A percentile compares a stretch with the other conserved stretches of the same genome.
Evolutionary conservation across 2,329 filamentous ascomycete genomes (phyloP).

Genomic region (Sphaerostilbella broomeana): DNA sequence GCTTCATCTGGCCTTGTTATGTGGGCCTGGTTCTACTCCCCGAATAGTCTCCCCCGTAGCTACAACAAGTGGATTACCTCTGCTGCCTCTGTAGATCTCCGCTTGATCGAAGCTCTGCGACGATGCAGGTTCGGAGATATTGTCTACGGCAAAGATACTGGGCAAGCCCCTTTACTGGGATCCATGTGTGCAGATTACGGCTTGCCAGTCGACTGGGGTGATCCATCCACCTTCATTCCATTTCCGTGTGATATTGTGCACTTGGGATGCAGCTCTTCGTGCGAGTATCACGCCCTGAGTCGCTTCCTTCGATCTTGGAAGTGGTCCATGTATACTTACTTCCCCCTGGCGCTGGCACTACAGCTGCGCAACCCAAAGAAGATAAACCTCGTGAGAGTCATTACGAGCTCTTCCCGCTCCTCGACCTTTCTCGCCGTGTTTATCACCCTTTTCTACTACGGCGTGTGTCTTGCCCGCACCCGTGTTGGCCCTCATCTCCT

Average conservation of each 20-base stretch:
- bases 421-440: slow-evolving; percentile 74
- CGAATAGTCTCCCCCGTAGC: slow-evolving; percentile 60
- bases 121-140: slow-evolving; percentile 57
- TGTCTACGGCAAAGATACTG: slow-evolving; percentile 67
- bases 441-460: slow-evolving; percentile 76
- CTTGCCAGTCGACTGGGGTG: slow-evolving; percentile 64
- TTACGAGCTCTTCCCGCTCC: slow-evolving; percentile 59
- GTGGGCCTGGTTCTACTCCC: slow-evolving; percentile 83
- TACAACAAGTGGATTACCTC: slow-evolving; percentile 80
- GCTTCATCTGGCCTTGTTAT: slow-evolving; percentile 69
- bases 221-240: slow-evolving; percentile 61
- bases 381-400: slow-evolving; percentile 43
- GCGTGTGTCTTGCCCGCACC: slow-evolving; percentile 70
- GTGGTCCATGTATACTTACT: slow-evolving; percentile 69
- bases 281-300: slow-evolving; percentile 65
- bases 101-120: slow-evolving; percentile 68
- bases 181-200: slow-evolving; percentile 66
- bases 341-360: slow-evolving; percentile 66
- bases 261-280: slow-evolving; percentile 66
- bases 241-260: slow-evolving; percentile 82
- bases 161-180: slow-evolving; percentile 59
- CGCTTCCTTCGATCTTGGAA: slow-evolving; percentile 64
- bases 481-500: slow-evolving; percentile 64
- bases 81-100: slow-evolving; percentile 66
- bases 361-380: slow-evolving; percentile 43